Percentiles rank a stretch among this genome's conserved stretches.
phyloP scores from a whole-genome alignment of 441 rosid genomes.

The Macaranga tanarius region DNA sequence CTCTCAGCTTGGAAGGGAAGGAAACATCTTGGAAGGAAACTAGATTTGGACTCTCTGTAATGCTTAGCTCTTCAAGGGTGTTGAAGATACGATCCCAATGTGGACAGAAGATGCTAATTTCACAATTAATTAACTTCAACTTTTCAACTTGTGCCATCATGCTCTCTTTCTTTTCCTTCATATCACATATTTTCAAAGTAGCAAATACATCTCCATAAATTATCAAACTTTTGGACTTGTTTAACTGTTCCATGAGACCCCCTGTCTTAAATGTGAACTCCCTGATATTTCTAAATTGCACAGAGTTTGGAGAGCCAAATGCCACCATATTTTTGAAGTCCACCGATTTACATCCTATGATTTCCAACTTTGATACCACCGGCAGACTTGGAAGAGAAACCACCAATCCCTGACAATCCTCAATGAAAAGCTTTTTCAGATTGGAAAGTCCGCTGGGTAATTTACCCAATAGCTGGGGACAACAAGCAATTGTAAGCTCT shows the following conservation, averaged over 20 bases:
- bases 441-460: not conserved
- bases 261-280: not conserved
- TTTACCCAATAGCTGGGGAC: not conserved
- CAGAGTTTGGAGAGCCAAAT: not conserved
- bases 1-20: not conserved
- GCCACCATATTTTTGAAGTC: not conserved
- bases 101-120: not conserved
- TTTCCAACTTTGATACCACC: not conserved
- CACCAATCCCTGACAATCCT: not conserved
- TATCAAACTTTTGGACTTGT: not conserved
- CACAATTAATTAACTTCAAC: not conserved
- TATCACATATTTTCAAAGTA: not conserved
- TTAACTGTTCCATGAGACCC: not conserved
- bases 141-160: not conserved
- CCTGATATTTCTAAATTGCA: not conserved
- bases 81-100: not conserved
- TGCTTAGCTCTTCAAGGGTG: not conserved
- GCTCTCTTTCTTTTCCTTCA: not conserved
- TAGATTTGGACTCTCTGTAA: not conserved
- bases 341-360: not conserved
- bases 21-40: not conserved
- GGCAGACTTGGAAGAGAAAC: conserved; percentile 2
- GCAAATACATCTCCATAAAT: not conserved
- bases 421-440: not conserved
- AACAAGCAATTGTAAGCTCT: not conserved